phyloP scores from a whole-genome alignment of 75 land plant species.

The Pseudotsuga menziesii region DNA sequence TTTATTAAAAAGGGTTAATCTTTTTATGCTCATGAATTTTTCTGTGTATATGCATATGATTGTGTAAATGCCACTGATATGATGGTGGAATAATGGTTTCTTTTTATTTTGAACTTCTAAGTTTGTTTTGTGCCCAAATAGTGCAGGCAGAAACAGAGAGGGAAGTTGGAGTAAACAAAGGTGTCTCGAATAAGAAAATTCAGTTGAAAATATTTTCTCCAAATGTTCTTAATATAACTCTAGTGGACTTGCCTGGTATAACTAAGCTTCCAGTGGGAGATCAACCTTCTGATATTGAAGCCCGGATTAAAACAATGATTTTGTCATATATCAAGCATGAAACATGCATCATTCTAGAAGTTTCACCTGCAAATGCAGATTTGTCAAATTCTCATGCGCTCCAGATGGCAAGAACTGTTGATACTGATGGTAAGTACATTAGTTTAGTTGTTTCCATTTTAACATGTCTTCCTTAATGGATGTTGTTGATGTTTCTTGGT shows the following conservation, averaged over 20 bases:
- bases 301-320: constrained; percentile 81
- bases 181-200: constrained; percentile 84
- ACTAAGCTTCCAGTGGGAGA: constrained; percentile 93
- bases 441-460: not conserved
- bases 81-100: too few relatives aligned
- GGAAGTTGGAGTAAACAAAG: constrained; percentile 84
- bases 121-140: too few relatives aligned
- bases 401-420: constrained; percentile 80
- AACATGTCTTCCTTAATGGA: not conserved
- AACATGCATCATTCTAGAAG: constrained; percentile 73
- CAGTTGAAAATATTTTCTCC: constrained; percentile 76
- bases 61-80: too few relatives aligned
- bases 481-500: not conserved
- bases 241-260: constrained; percentile 90
- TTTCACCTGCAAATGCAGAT: constrained; percentile 91
- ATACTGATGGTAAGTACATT: constrained; percentile 68
- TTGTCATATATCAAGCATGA: constrained; percentile 79
- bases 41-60: too few relatives aligned
- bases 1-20: too few relatives aligned
- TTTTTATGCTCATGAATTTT: too few relatives aligned
- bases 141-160: constrained; percentile 82
- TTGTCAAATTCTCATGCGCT: constrained; percentile 90
- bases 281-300: constrained; percentile 88
- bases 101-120: too few relatives aligned
- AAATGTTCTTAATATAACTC: constrained; percentile 82